Conservation (phyloP, 1,139 yeast genomes). For the Scheffersomyces stambukii region DNA sequence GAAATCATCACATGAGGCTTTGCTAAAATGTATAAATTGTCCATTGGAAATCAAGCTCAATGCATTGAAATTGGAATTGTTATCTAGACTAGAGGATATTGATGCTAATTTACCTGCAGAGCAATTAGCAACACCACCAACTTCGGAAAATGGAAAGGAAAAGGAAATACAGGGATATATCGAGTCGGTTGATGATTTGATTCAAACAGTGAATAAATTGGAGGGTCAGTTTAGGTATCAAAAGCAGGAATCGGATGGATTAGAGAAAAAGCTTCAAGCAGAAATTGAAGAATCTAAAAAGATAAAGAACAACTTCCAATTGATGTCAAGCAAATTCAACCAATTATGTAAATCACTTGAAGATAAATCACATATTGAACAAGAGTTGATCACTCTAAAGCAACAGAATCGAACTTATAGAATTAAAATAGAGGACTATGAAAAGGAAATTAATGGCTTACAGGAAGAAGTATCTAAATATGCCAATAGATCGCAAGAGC, state of each 20-base stretch:
- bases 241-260: constrained; percentile 16
- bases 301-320: constrained; percentile 16
- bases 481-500: constrained; percentile 10
- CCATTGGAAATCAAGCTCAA: constrained; percentile 23
- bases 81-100: constrained; percentile 10
- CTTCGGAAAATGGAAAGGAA: constrained; percentile 7
- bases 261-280: constrained; percentile 18
- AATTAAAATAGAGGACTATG: constrained; percentile 28
- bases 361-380: too few relatives aligned
- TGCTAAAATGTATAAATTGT: constrained; percentile 15
- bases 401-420: constrained; percentile 21
- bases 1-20: constrained; percentile 12
- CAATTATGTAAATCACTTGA: constrained; percentile 9
- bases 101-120: too few relatives aligned
- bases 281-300: constrained; percentile 17
- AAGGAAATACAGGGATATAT: constrained; percentile 10
- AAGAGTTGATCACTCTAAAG: constrained; percentile 12
- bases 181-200: constrained; percentile 16
- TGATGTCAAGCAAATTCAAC: constrained; percentile 17
- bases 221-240: constrained; percentile 21
- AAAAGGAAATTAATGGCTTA: constrained; percentile 27
- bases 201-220: constrained; percentile 17
- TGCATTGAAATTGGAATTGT: constrained; percentile 21
- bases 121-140: constrained; percentile 7
- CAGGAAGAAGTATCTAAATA: constrained; percentile 29